Evolutionary conservation across 768 basidiomycete species (phyloP).

Genomic region (Tephrocybe rancida): DNA sequence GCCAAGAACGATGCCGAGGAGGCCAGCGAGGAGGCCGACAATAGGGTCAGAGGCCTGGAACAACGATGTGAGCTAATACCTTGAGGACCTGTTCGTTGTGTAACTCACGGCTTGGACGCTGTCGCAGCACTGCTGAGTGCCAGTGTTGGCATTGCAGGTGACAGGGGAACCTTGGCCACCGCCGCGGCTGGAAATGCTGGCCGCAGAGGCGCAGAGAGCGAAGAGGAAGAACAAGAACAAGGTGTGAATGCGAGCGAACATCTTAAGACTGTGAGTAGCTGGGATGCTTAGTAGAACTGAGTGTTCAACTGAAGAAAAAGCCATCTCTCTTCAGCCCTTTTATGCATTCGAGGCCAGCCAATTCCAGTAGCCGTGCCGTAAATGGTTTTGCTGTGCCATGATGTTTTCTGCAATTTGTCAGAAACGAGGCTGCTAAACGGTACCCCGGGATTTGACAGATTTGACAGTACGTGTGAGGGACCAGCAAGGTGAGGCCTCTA

Average conservation of each 20-base stretch:
- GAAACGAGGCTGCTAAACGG: background rate
- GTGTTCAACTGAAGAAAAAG: slow-evolving; percentile 11
- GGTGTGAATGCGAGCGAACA: slow-evolving; percentile 13
- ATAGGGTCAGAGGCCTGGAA: slow-evolving; percentile 1
- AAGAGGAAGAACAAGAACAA: slow-evolving; percentile 14
- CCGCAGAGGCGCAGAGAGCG: slow-evolving; percentile 16
- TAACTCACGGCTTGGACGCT: background rate
- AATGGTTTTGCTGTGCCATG: background rate
- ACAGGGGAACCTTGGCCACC: background rate
- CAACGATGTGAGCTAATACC: background rate
- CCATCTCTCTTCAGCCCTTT: slow-evolving; percentile 1
- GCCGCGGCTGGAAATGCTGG: slow-evolving; percentile 10
- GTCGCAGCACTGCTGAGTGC: slow-evolving; percentile 10
- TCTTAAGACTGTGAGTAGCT: slow-evolving; percentile 6
- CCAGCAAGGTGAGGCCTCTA: background rate
- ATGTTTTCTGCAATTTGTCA: background rate
- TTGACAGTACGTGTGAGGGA: slow-evolving; percentile 7
- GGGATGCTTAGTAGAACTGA: slow-evolving; percentile 12
- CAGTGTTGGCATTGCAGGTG: slow-evolving; percentile 2
- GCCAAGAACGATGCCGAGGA: slow-evolving; percentile 8
- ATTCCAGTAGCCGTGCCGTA: slow-evolving; percentile 1
- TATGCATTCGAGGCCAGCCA: background rate
- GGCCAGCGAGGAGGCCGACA: slow-evolving; percentile 7
- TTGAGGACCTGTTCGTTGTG: background rate
- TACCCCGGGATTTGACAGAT: background rate